These are phyloP conservation scores for Fragaria iinumae DNA, from an alignment of 306 rosid species.

Conservation along the genomic window DNA sequence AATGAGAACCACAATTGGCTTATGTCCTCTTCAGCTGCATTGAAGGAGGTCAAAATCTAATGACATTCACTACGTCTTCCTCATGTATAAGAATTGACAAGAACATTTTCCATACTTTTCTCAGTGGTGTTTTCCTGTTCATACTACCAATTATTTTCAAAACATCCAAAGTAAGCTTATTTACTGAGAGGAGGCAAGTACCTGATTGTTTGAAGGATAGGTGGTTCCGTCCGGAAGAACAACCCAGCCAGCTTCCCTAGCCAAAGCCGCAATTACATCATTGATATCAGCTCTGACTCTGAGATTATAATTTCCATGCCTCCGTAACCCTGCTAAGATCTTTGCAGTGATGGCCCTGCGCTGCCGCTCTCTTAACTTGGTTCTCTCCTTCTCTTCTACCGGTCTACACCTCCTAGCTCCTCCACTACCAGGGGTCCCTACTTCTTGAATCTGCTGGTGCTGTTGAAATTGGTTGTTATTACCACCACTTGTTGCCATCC, in stretches of 20 bases:
- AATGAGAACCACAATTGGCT: conserved; percentile 24
- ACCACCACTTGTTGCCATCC: conserved; percentile 45
- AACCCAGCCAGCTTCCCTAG: conserved; percentile 98
- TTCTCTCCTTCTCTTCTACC: conserved; percentile 91
- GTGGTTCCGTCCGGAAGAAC: conserved; percentile 99
- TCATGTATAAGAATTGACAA: not conserved
- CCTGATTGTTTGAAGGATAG: conserved; percentile 91
- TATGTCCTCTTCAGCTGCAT: conserved; percentile 9
- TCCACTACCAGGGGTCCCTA: conserved; percentile 68
- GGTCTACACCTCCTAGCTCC: conserved; percentile 86
- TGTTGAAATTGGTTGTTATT: conserved; percentile 49
- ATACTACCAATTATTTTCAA: not conserved
- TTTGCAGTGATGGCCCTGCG: conserved; percentile 96
- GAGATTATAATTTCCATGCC: conserved; percentile 97
- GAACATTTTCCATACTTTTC: not conserved
- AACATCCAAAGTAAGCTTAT: conserved; percentile 14
- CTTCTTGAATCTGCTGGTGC: conserved; percentile 67
- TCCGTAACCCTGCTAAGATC: conserved; percentile 94
- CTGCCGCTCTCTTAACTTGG: conserved; percentile 96
- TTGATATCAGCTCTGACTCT: conserved; percentile 98
- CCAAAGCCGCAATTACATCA: conserved; percentile 90
- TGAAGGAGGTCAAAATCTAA: conserved; percentile 17
- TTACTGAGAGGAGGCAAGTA: conserved; percentile 26
- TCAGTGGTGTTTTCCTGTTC: not conserved
- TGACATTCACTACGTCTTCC: not conserved